Evolutionary conservation across 164 flowering plant species (phyloP), one percentile per base, ranked within the genome.

Genomic region (Houttuynia cordata): DNA sequence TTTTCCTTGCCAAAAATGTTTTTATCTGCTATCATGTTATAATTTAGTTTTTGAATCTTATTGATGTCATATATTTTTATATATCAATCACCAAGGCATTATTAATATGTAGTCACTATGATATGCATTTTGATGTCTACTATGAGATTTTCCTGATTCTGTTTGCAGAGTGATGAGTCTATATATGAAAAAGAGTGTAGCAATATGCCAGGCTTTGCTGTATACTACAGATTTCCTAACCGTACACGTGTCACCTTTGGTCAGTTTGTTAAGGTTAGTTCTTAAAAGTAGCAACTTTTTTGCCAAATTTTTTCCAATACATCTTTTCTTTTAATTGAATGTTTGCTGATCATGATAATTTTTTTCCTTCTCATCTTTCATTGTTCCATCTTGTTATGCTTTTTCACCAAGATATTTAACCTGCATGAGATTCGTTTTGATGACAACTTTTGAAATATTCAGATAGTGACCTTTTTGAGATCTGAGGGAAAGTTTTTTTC

Each of bases 191-290:
- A 91, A 18, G 97, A 94, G 68, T 94, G 99, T 74, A 93, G 99
- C 60, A 94, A 94, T 78, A 94, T 86, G 97, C 99, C 99, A 10
- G 99, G 99, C 12, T 94, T 94, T 79, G 97, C 99, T 67, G 97
- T 94, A 56, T 94, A 94, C 62, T 94, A 94, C 64, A 78, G 97
- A 81, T 85, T 77, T 66, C 99, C 99, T 23, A 91, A 91, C 68
- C 84, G 96, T 71, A 96, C 91, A 73, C 87, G 99, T 24, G 99
- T 94, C 59, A 82, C 96, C 18, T 94, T 74, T 73, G 76, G 87
- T 60, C 99, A 94, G 68, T 94, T 91, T 70, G 79, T 94, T 51
- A 91, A 83, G 85, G 99, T 91, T 57, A 71, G 80, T 73, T 62
- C 14, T 24, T 51, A 18, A 15, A 13, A 51, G 37, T 30, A 30